These are phyloP conservation scores for Mycena galopus DNA, from an alignment of 768 basidiomycete species.

Conservation along the genomic window DNA sequence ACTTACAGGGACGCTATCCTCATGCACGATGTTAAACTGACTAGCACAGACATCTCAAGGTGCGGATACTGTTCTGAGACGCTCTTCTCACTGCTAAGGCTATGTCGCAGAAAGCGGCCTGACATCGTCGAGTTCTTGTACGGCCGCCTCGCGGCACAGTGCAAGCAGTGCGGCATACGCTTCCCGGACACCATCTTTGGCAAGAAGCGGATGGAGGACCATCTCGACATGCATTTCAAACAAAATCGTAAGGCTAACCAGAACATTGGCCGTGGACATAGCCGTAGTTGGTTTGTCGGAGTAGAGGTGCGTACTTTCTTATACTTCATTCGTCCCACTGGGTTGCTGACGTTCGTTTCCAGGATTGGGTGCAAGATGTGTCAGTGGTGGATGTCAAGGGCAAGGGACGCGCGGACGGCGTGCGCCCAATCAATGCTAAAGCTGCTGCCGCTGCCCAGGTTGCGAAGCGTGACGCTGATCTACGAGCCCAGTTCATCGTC, in stretches of 20 bases:
- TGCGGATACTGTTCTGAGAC: conserved; percentile 44
- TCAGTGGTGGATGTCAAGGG: conserved; percentile 71
- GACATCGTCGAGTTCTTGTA: conserved; percentile 78
- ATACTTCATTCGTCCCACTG: neutral
- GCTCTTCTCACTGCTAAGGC: conserved; percentile 14
- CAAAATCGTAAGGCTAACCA: conserved; percentile 89
- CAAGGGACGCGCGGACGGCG: conserved; percentile 72
- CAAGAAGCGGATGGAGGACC: conserved; percentile 84
- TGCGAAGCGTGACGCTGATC: conserved; percentile 81
- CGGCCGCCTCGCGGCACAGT: conserved; percentile 81
- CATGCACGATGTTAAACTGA: conserved; percentile 70
- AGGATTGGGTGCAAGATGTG: conserved; percentile 93
- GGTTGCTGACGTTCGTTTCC: conserved; percentile 30
- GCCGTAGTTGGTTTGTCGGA: conserved; percentile 89
- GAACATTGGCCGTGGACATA: conserved; percentile 85
- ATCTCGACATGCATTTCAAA: conserved; percentile 96
- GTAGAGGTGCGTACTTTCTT: conserved; percentile 72
- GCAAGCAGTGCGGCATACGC: conserved; percentile 93
- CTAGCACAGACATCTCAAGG: conserved; percentile 79
- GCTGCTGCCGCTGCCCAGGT: conserved; percentile 71
- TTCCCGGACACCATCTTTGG: conserved; percentile 81
- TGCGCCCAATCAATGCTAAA: conserved; percentile 65
- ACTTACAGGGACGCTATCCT: conserved; percentile 74
- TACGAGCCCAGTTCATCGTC: conserved; percentile 84
- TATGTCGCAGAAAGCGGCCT: conserved; percentile 64